Conservation (phyloP, 164 flowering plant species). For the Protea cynaroides region DNA sequence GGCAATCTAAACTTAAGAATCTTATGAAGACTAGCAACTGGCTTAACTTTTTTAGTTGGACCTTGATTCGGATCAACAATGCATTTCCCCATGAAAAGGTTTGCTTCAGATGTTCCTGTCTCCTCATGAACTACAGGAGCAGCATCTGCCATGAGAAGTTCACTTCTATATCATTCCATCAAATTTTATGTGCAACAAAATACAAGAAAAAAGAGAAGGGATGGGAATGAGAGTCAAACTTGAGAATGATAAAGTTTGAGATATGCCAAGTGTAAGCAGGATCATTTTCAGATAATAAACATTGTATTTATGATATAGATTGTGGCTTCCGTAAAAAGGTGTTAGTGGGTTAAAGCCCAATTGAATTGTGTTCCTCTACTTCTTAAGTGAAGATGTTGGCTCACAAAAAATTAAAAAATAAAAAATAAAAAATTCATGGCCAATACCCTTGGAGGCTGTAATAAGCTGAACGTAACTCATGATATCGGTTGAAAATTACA, state of each 20-base stretch:
- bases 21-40: constrained; percentile 44
- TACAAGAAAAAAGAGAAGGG: no score
- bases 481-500: background rate
- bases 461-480: background rate
- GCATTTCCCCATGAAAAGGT: constrained; percentile 35
- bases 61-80: constrained; percentile 40
- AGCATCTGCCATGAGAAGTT: constrained; percentile 29
- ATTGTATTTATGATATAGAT: no score
- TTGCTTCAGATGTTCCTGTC: constrained; percentile 55
- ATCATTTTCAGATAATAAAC: no score
- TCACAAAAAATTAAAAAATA: no score
- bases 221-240: no score
- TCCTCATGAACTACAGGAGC: constrained; percentile 48
- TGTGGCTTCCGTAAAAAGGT: background rate
- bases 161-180: background rate
- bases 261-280: no score
- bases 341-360: background rate
- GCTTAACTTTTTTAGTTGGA: constrained; percentile 46
- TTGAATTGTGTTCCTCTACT: background rate
- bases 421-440: no score
- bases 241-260: no score
- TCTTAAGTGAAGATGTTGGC: no score
- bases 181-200: background rate
- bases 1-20: constrained; percentile 49
- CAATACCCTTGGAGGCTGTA: background rate